Evolutionary conservation across 768 basidiomycete genomes (phyloP).

Genomic region (Inosperma sp.): DNA sequence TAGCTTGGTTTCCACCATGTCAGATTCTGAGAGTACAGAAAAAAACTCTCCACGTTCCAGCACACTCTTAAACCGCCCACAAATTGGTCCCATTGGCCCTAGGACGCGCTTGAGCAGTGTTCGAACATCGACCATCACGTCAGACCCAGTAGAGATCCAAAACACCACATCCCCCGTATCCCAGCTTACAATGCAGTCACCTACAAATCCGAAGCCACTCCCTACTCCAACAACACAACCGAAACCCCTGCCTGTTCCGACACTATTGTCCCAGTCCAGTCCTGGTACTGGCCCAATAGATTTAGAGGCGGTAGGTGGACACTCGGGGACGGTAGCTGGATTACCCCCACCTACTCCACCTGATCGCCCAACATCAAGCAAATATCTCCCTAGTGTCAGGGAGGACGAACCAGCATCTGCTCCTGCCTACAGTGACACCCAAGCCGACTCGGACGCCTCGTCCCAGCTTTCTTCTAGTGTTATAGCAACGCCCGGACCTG

Average conservation of each 20-base stretch:
- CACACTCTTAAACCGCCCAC: constrained; percentile 9
- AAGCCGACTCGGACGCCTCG: neutral
- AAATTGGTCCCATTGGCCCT: constrained; percentile 8
- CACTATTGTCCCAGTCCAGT: neutral
- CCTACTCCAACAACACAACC: neutral
- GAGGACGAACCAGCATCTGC: neutral
- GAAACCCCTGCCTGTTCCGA: constrained; percentile 4
- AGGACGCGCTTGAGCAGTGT: constrained; percentile 8
- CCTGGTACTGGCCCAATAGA: neutral
- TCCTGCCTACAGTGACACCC: neutral
- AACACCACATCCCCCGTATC: neutral
- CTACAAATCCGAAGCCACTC: constrained; percentile 7
- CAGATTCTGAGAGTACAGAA: constrained; percentile 1
- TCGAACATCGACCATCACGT: neutral
- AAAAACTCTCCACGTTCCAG: constrained; percentile 6
- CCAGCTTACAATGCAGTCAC: neutral
- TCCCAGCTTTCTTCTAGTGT: neutral
- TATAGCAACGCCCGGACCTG: constrained; percentile 2
- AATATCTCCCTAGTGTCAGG: neutral
- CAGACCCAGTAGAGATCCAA: neutral
- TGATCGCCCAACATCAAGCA: neutral
- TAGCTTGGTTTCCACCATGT: constrained; percentile 8
- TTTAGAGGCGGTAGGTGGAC: neutral
- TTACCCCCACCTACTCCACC: neutral
- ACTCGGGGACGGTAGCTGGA: neutral